Percentiles rank a stretch among this genome's conserved stretches.
phyloP scores from a whole-genome alignment of 805 yeast species.

The Cyberlindnera mycetangii region DNA sequence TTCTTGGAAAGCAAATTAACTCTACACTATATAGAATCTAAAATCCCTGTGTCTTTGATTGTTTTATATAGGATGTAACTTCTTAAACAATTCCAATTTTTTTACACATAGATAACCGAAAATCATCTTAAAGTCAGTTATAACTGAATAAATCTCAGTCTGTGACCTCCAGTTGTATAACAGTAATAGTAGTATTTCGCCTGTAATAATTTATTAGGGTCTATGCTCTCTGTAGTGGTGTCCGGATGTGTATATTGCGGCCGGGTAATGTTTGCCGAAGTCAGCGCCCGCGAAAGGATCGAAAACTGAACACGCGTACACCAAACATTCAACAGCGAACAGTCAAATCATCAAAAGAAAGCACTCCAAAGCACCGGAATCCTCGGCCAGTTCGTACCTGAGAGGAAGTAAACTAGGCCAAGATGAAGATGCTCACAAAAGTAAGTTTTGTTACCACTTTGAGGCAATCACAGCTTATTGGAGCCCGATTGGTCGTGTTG shows the following conservation, averaged over 20 bases:
- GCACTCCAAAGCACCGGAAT: neutral
- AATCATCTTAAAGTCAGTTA: too few relatives aligned
- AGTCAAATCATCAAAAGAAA: neutral
- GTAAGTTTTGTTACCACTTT: constrained; percentile 35
- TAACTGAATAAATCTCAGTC: too few relatives aligned
- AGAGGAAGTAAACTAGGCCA: constrained; percentile 25
- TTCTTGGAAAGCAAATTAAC: too few relatives aligned
- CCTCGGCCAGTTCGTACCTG: neutral
- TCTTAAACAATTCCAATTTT: too few relatives aligned
- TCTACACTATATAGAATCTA: too few relatives aligned
- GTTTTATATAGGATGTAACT: too few relatives aligned
- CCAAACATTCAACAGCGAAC: constrained; percentile 4
- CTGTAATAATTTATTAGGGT: too few relatives aligned
- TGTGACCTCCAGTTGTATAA: too few relatives aligned
- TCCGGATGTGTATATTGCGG: constrained; percentile 1
- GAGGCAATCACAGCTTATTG: neutral
- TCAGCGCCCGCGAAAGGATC: neutral
- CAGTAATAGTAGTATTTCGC: too few relatives aligned
- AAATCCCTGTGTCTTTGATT: too few relatives aligned
- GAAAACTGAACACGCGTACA: constrained; percentile 19
- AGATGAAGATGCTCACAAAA: constrained; percentile 83
- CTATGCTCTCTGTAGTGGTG: too few relatives aligned
- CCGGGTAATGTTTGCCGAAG: constrained; percentile 2
- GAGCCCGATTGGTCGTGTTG: neutral
- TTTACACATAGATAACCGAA: too few relatives aligned